Percentiles rank a stretch among this genome's conserved stretches.
Conservation (phyloP, 163 green algal species). For the Chlamydomonas reinhardtii region DNA sequence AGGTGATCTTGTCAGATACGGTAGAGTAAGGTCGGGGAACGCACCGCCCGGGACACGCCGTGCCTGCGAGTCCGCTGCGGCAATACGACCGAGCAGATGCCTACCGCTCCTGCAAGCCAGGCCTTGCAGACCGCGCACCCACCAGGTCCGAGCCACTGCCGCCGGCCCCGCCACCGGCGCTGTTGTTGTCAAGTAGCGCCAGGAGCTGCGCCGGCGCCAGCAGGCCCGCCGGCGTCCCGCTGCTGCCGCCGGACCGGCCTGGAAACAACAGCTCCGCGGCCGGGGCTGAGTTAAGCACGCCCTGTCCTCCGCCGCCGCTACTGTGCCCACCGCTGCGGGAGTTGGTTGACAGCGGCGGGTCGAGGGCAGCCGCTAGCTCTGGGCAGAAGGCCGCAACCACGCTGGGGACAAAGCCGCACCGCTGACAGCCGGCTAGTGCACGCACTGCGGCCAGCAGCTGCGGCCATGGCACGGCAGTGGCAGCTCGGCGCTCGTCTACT, state of each 20-base stretch:
- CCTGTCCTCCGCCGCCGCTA: background rate
- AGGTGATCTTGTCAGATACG: too few relatives aligned
- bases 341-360: background rate
- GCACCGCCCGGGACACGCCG: too few relatives aligned
- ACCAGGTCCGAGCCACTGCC: background rate
- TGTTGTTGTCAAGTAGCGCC: background rate
- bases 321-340: background rate
- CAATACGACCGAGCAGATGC: too few relatives aligned
- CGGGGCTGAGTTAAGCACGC: too few relatives aligned
- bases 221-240: background rate
- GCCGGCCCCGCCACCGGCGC: background rate
- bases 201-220: conserved; percentile 11
- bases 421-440: conserved; percentile 23
- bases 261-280: too few relatives aligned
- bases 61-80: background rate
- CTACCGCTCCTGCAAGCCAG: too few relatives aligned
- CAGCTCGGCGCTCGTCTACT: background rate
- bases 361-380: background rate
- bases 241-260: too few relatives aligned
- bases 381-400: conserved; percentile 26
- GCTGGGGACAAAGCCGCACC: conserved; percentile 34
- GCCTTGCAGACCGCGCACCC: background rate
- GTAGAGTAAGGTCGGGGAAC: too few relatives aligned
- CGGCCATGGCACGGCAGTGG: background rate
- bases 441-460: conserved; percentile 1